Conservation (phyloP, 805 yeast species). For the Grigorovia humatica region DNA sequence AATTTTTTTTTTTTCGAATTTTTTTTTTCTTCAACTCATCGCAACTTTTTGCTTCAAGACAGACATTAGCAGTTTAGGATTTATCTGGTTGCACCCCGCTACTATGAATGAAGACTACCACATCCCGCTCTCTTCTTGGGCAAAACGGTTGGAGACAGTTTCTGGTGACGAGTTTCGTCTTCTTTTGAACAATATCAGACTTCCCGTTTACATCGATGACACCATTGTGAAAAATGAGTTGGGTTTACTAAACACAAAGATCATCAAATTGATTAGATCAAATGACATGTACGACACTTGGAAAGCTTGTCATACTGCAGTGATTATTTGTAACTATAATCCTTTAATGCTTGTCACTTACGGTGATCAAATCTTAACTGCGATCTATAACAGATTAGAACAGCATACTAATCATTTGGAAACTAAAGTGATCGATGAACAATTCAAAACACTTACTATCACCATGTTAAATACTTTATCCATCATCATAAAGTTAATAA, state of each 20-base stretch:
- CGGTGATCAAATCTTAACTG: conserved; percentile 22
- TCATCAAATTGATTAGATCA: conserved; percentile 35
- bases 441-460: conserved; percentile 17
- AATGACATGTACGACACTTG: conserved; percentile 34
- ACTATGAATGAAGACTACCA: neutral
- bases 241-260: conserved; percentile 26
- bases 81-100: no score
- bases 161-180: conserved; percentile 23
- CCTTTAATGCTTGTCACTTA: conserved; percentile 28
- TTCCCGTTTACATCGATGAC: conserved; percentile 23
- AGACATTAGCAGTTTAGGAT: no score
- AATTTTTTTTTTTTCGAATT: neutral
- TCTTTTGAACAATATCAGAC: conserved; percentile 18
- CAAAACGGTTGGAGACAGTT: conserved; percentile 20
- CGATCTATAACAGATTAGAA: conserved; percentile 21
- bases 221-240: conserved; percentile 25
- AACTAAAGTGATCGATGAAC: conserved; percentile 11
- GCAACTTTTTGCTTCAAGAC: neutral
- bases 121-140: conserved; percentile 17
- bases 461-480: conserved; percentile 25
- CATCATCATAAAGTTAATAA: conserved; percentile 34
- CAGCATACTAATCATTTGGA: conserved; percentile 17
- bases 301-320: conserved; percentile 48
- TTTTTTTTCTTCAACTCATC: neutral
- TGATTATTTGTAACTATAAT: conserved; percentile 33